Conservation (phyloP, 768 basidiomycete genomes). For the Boletellus ananas region DNA sequence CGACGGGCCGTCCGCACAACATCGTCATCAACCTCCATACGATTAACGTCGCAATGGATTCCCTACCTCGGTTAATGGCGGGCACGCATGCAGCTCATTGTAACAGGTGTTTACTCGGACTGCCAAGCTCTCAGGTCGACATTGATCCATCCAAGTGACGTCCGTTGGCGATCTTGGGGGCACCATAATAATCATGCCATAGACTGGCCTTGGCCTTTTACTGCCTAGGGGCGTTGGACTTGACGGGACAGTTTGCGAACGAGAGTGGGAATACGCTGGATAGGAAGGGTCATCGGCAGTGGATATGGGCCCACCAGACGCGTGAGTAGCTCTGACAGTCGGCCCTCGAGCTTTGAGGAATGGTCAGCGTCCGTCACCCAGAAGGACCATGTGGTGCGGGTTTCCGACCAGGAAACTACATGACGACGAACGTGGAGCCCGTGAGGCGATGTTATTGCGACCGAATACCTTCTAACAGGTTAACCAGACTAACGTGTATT, state of each 20-base stretch:
- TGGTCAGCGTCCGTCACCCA: slow-evolving; percentile 22
- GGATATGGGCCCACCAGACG: slow-evolving; percentile 89
- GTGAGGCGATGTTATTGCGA: slow-evolving; percentile 6
- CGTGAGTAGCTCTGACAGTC: slow-evolving; percentile 34
- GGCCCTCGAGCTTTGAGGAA: not conserved
- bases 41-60: slow-evolving; percentile 8
- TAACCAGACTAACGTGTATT: slow-evolving; percentile 34
- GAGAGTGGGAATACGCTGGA: slow-evolving; percentile 47
- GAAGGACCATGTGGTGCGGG: slow-evolving; percentile 60
- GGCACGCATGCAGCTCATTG: slow-evolving; percentile 62
- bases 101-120: slow-evolving; percentile 61
- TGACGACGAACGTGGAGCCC: slow-evolving; percentile 39
- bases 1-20: not conserved
- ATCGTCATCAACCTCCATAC: not conserved
- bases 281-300: slow-evolving; percentile 63
- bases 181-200: slow-evolving; percentile 11
- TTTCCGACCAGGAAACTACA: slow-evolving; percentile 73
- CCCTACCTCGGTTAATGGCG: slow-evolving; percentile 34
- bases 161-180: slow-evolving; percentile 13
- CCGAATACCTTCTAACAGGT: slow-evolving; percentile 5
- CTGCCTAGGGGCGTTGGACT: slow-evolving; percentile 78
- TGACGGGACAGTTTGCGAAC: slow-evolving; percentile 49
- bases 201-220: slow-evolving; percentile 90
- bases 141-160: slow-evolving; percentile 65
- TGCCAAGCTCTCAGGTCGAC: slow-evolving; percentile 67